These are phyloP conservation scores for Magnolia kwangsiensis DNA, from an alignment of 164 flowering plant genomes.

Conservation along the genomic window DNA sequence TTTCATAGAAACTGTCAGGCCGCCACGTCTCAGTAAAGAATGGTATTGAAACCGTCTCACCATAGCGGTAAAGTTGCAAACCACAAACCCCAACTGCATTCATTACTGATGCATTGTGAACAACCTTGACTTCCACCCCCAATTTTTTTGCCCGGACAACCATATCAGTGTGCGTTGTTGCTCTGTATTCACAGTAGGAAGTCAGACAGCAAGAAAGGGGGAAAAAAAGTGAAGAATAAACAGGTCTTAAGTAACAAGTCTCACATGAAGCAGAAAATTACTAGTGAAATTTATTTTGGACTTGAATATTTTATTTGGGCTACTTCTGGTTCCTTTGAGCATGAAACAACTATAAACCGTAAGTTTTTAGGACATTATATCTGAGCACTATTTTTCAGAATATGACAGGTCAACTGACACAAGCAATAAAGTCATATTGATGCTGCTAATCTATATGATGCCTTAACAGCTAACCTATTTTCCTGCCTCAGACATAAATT, in stretches of 20 bases:
- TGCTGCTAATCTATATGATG: not conserved
- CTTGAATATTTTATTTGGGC: not conserved
- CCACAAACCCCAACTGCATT: constrained; percentile 96
- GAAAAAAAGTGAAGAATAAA: no score
- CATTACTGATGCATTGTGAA: constrained; percentile 94
- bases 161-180: constrained; percentile 89
- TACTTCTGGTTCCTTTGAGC: not conserved
- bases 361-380: not conserved
- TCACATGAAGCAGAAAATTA: not conserved
- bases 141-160: constrained; percentile 83
- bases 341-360: not conserved
- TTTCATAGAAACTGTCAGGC: constrained; percentile 92
- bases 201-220: not conserved
- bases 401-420: no score
- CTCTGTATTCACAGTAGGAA: constrained; percentile 40
- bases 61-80: constrained; percentile 86
- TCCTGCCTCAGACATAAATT: not conserved
- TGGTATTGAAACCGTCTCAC: constrained; percentile 91
- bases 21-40: constrained; percentile 93
- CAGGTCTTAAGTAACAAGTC: not conserved
- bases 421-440: no score
- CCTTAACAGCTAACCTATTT: not conserved
- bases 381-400: not conserved
- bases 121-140: constrained; percentile 73
- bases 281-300: not conserved